Base-by-base conservation (phyloP, 2,329 filamentous ascomycete species). In the Lachnellula occidentalis region DNA sequence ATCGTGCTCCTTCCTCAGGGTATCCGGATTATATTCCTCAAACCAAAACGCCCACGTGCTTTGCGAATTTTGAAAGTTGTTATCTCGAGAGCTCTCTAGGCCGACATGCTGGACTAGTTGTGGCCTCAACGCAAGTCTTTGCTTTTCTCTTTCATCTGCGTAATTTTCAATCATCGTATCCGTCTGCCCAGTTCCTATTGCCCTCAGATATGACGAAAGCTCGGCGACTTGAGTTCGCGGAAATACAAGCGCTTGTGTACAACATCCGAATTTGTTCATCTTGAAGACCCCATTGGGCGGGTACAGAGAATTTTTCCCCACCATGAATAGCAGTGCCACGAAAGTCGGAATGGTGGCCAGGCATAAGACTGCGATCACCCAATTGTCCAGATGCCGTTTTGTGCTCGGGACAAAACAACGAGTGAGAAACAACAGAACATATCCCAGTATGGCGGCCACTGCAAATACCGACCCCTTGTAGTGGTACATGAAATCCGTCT, bases 31-130 rank as follows among this genome's bases (percentile, higher is more conserved):
- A 27, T 57, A 59, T 46, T 45, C 45, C 41, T 62, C 60, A 45
- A 61, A 61, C 15, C 41, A 50, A 41, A 62, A 60, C 8, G 57
- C 56, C 57, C 57, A 62, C 17, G 58, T 57, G 37, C 54, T 58
- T 46, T 58, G 55, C 11, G 52, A 37, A 34, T 62, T 52, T 4
- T 56, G 43, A 8, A 47, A 24, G 5, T 39, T 43, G 39, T 53
- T 61, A 43, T 56, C 58, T 46, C 55, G 60, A 11, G 58, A 58
- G 21, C 57, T 59, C 37, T 59, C 45, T 31, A 66, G 55, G 4
- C 71, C 71, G 7, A 71, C 66, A 47, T 73, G 71, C 48, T 73
- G 71, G 17, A 73, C 62, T 1, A 73, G 68, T 31, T 69, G 71
- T 36, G 69, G 70, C 15, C 71, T 68, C 21, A 73, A 60, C 4